Evolutionary conservation across 1,284 basidiomycete genomes (phyloP).

Genomic region (Amylostereum areolatum): DNA sequence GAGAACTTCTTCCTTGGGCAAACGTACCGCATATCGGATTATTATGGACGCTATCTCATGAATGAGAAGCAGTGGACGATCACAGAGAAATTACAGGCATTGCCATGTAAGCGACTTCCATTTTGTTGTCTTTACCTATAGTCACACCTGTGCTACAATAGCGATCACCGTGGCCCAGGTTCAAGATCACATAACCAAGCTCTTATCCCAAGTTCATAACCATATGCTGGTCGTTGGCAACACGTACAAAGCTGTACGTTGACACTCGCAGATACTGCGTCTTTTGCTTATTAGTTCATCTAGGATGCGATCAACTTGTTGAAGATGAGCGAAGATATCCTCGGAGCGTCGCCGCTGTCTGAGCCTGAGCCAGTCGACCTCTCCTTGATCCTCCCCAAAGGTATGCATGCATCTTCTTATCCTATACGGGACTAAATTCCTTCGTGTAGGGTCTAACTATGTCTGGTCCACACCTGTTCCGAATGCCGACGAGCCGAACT

Average conservation of each 20-base stretch:
- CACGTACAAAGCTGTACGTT: constrained; percentile 68
- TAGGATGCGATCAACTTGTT: constrained; percentile 76
- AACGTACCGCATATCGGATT: constrained; percentile 79
- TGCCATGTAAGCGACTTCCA: constrained; percentile 52
- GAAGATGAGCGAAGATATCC: constrained; percentile 65
- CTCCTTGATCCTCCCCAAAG: constrained; percentile 64
- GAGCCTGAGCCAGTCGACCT: constrained; percentile 53
- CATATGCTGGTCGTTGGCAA: constrained; percentile 86
- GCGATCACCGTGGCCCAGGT: constrained; percentile 73
- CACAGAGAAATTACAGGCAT: constrained; percentile 74
- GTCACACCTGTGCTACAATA: constrained; percentile 20
- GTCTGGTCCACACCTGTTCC: constrained; percentile 69
- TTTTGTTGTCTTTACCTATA: background rate
- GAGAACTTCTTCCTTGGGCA: constrained; percentile 86
- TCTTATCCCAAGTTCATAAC: constrained; percentile 69
- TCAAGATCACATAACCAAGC: constrained; percentile 53
- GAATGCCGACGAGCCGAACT: constrained; percentile 88
- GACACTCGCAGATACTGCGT: background rate
- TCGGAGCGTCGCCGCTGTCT: constrained; percentile 54
- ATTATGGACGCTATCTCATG: constrained; percentile 70
- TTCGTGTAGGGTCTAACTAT: constrained; percentile 56
- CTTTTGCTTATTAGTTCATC: constrained; percentile 8
- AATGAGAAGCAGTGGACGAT: constrained; percentile 75
- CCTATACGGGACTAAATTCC: constrained; percentile 11
- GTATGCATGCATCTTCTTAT: constrained; percentile 27